Evolutionary conservation across 371 early-diverging fungal species (phyloP).

Genomic region (Saksenaea oblongispora): DNA sequence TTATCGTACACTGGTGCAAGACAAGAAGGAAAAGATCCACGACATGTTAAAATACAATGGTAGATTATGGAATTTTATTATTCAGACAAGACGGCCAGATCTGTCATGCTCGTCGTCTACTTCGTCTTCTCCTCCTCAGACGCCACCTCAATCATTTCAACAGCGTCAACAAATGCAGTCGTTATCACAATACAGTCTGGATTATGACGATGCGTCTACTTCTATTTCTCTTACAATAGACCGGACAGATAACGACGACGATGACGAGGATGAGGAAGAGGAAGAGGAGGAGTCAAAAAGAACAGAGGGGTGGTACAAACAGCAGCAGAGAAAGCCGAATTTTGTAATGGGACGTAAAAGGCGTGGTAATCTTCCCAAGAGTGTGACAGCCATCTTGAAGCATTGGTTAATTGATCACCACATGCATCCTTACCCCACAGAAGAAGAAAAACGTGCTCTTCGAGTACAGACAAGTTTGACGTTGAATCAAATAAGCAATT

Average conservation of each 20-base stretch:
- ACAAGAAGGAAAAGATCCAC: constrained; percentile 12
- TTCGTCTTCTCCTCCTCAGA: constrained; percentile 2
- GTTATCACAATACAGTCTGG: constrained; percentile 5
- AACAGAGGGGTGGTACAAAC: background rate
- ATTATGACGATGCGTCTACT: background rate
- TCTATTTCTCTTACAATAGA: background rate
- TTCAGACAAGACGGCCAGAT: background rate
- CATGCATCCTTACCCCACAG: constrained; percentile 76
- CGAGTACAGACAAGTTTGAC: constrained; percentile 60
- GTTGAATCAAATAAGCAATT: constrained; percentile 75
- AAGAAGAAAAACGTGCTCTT: constrained; percentile 64
- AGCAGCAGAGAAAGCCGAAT: background rate
- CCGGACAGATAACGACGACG: background rate
- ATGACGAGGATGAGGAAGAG: background rate
- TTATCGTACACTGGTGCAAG: constrained; percentile 4
- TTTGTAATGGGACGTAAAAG: constrained; percentile 19
- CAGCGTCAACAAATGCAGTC: constrained; percentile 6
- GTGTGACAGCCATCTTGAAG: constrained; percentile 58
- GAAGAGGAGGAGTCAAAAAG: background rate
- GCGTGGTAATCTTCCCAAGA: constrained; percentile 57
- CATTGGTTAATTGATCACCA: constrained; percentile 70
- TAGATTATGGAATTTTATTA: constrained; percentile 11
- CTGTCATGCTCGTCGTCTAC: constrained; percentile 3
- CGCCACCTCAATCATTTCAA: constrained; percentile 2
- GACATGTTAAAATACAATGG: constrained; percentile 22